Base-by-base conservation (phyloP, 495 filamentous ascomycete genomes). In the Penicillium coffeae region DNA sequence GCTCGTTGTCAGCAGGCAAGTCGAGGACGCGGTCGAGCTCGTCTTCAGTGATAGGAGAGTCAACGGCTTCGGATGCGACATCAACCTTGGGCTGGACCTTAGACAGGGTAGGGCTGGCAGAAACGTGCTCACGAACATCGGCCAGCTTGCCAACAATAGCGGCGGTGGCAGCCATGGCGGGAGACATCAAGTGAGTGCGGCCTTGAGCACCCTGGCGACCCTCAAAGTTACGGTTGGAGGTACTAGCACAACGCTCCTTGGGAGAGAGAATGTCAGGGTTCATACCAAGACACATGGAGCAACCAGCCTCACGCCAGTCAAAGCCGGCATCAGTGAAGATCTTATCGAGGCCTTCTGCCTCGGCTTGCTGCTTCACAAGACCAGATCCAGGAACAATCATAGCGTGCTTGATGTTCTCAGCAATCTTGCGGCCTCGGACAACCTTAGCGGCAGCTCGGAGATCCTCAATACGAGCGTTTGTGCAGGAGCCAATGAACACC, bases 211-310 rank as follows among this genome's bases (percentile, higher is more conserved):
- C 93, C 72, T 98, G 93, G 55, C 93, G 84, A 40, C 93, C 93
- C 68, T 97, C 93, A 57, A 97, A 98, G 62, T 98, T 98, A 52
- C 93, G 88, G 73, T 98, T 97, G 56, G 87, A 92, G 49, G 93
- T 98, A 64, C 84, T 89, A 33, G 93, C 93, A 59, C 93, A 98
- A 47, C 93, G 83, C 73, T 98, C 93, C 62, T 85, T 80, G 37
- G 93, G 93, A 2, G 88, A 82, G n/a, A 97, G 80, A 56, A 98
- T 96, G 68, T 98, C 93, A 0, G 93, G 90, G 75, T 98, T 98
- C 93, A 98, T 98, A 66, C 93, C 93, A 21, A 98, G 80, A 59
- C 93, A 98, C 93, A 98, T 98, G 44, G 86, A 91, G 76, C 93
- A 98, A 37, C 93, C 93, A 48, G 93, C 93, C 77, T 98, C 93